A percentile compares a stretch with the other conserved stretches of the same genome.
phyloP scores from a whole-genome alignment of 176 grass and related monocot genomes.

The Thalia dealbata region DNA sequence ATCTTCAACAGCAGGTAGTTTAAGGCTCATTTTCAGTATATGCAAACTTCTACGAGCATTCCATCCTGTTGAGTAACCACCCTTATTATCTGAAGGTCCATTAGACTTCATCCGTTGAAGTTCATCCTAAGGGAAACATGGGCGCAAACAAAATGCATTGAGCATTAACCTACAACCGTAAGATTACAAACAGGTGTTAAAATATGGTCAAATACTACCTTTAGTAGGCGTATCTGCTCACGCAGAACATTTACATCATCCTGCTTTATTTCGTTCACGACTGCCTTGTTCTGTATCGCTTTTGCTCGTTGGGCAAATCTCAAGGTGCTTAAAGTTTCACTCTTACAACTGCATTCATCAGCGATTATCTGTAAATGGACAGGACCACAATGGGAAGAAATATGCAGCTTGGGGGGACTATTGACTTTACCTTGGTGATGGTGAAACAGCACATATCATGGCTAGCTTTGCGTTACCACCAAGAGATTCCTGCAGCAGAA shows the following conservation, averaged over 20 bases:
- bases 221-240: slow-evolving; percentile 73
- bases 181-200: neutral
- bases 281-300: slow-evolving; percentile 85
- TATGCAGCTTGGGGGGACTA: neutral
- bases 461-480: slow-evolving; percentile 94
- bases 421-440: slow-evolving; percentile 47
- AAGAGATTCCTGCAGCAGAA: slow-evolving; percentile 89
- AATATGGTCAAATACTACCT: slow-evolving; percentile 29
- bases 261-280: slow-evolving; percentile 77
- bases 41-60: slow-evolving; percentile 71
- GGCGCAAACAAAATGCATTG: too few relatives aligned
- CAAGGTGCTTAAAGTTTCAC: slow-evolving; percentile 77
- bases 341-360: slow-evolving; percentile 55
- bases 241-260: slow-evolving; percentile 76
- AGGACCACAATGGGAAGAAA: neutral
- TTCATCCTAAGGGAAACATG: slow-evolving; percentile 50
- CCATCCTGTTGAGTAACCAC: slow-evolving; percentile 45
- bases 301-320: slow-evolving; percentile 95
- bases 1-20: slow-evolving; percentile 64
- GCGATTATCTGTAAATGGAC: neutral
- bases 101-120: slow-evolving; percentile 86
- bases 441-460: slow-evolving; percentile 90
- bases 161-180: neutral
- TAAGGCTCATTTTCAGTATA: slow-evolving; percentile 86
- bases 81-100: slow-evolving; percentile 33